Evolutionary conservation across 75 land plant genomes (phyloP).

Genomic region (Sequoiadendron giganteum): DNA sequence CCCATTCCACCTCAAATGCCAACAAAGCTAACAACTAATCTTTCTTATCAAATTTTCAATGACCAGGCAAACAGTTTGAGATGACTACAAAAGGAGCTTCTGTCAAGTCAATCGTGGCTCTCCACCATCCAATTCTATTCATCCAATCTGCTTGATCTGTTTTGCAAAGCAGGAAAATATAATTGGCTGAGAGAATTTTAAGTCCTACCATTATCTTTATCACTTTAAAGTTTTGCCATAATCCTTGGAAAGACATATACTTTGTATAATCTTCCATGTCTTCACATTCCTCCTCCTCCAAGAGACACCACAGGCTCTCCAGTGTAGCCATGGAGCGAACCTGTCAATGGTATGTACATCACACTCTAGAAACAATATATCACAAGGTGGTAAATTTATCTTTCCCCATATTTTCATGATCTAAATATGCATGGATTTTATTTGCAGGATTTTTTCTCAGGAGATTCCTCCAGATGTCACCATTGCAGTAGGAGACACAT

Average conservation of each 20-base stretch:
- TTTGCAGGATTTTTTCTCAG: conserved; percentile 54
- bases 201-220: neutral
- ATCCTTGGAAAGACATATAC: neutral
- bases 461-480: conserved; percentile 84
- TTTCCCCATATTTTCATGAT: neutral
- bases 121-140: neutral
- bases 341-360: conserved; percentile 45
- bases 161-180: neutral
- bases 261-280: neutral
- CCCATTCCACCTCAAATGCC: neutral
- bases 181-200: neutral
- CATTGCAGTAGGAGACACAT: conserved; percentile 62
- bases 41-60: neutral
- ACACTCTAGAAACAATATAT: too few species aligned
- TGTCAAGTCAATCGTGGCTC: neutral
- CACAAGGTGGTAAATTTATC: neutral
- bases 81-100: neutral
- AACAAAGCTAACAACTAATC: neutral
- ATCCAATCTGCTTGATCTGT: neutral
- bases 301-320: conserved; percentile 23
- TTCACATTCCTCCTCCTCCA: neutral
- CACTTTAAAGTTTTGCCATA: neutral
- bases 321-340: conserved; percentile 53
- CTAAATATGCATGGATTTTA: neutral
- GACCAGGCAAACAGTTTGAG: neutral